Evolutionary conservation across 2,329 filamentous ascomycete species (phyloP).

Genomic region (Penicillium sp.): DNA sequence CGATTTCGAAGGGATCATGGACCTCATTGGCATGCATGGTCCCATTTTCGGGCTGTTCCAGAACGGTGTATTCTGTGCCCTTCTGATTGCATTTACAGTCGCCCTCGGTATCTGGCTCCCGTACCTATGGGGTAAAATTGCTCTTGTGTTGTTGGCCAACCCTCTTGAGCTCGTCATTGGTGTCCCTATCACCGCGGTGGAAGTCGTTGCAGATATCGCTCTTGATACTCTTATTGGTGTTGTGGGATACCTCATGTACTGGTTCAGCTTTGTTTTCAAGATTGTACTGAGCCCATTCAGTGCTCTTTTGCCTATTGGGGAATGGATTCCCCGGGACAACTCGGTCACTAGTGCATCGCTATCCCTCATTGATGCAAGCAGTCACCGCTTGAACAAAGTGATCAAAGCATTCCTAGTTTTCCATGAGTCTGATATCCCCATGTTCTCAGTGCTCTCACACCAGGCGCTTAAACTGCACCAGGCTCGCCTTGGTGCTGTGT

Average conservation of each 20-base stretch:
- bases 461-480: slow-evolving; percentile 64
- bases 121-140: slow-evolving; percentile 85
- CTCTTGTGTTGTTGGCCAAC: slow-evolving; percentile 74
- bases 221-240: slow-evolving; percentile 72
- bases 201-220: slow-evolving; percentile 71
- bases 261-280: slow-evolving; percentile 35
- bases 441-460: slow-evolving; percentile 74
- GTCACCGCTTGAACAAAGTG: slow-evolving; percentile 39
- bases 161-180: slow-evolving; percentile 66
- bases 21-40: slow-evolving; percentile 93
- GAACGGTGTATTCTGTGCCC: slow-evolving; percentile 89
- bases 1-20: slow-evolving; percentile 93
- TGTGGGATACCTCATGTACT: slow-evolving; percentile 53
- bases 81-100: slow-evolving; percentile 84
- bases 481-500: slow-evolving; percentile 46
- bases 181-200: slow-evolving; percentile 69
- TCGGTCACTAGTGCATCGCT: slow-evolving; percentile 42
- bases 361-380: slow-evolving; percentile 44
- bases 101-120: slow-evolving; percentile 84
- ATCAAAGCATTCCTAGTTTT: slow-evolving; percentile 42
- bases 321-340: slow-evolving; percentile 37
- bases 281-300: slow-evolving; percentile 35
- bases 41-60: slow-evolving; percentile 86
- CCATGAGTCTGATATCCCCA: slow-evolving; percentile 63
- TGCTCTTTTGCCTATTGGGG: slow-evolving; percentile 32